Base-by-base conservation (phyloP, 345 rosid genomes). In the Crucihimalaya himalaica region DNA sequence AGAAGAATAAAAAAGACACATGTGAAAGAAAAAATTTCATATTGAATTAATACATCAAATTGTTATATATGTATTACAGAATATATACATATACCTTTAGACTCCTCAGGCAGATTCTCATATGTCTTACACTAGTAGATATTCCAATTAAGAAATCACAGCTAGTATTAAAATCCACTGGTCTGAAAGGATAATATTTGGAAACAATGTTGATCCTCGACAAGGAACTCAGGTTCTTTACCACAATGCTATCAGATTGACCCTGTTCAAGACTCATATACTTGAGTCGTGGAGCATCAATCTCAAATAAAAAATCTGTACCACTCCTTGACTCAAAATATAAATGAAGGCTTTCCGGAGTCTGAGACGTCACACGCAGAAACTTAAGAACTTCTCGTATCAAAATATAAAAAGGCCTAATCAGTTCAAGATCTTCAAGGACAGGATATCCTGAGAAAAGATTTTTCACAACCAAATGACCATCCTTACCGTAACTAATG, bases 281-380 rank as follows among this genome's bases (percentile, higher is more conserved):
- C 12, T 46, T 46, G 51, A 46, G 12, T 46, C 11, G 4, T 46
- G 51, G 51, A 18, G 51, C 51, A 46, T 46, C 51, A 8, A 46
- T 46, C 23, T 46, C 51, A 46, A 46, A 23, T 8, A 11, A 7
- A 46, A 46, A 46, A 7, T 46, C 11, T 16, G 21, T 16, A 46
- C 1, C 12, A 18, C 12, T 2, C 1, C 19, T n/a, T n/a, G n/a
- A n/a, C n/a, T n/a, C 40, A 40, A 40, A 40, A 1, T 2, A 4
- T 16, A 46, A 16, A 8, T 0, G 1, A 46, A 16, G 12, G 20
- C 5, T 46, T 16, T 46, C 34, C 11, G 65, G 39, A 43, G 66
- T 32, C 51, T 25, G 65, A 65, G 71, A 65, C 11, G 48, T 64
- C 50, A 73, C 50, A 56, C 18, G 29, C 9, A 66, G 28, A 32